Percentiles rank a stretch among this genome's conserved stretches.
Evolutionary conservation across 768 basidiomycete species (phyloP).

Genomic region (Suillus subluteus): DNA sequence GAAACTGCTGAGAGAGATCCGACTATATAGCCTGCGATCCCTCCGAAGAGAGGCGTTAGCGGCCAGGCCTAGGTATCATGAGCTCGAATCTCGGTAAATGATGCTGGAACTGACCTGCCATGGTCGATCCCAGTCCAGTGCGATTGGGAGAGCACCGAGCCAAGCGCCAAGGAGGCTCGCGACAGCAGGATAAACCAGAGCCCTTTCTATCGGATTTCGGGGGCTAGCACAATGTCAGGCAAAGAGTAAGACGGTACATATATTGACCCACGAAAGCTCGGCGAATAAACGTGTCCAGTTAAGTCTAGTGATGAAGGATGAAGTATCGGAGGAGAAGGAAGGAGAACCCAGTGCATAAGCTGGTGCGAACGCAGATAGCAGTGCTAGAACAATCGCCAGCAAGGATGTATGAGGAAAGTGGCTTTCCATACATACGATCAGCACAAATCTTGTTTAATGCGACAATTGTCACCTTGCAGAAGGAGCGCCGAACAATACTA

Average conservation of each 20-base stretch:
- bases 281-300: constrained; percentile 82
- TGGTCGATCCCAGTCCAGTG: constrained; percentile 95
- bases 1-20: constrained; percentile 60
- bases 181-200: constrained; percentile 76
- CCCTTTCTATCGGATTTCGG: constrained; percentile 72
- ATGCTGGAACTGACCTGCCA: constrained; percentile 77
- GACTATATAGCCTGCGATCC: constrained; percentile 66
- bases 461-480: constrained; percentile 51
- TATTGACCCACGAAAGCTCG: constrained; percentile 70
- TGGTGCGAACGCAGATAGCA: constrained; percentile 68
- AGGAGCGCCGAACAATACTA: constrained; percentile 80
- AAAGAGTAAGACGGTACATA: neutral
- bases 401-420: constrained; percentile 63
- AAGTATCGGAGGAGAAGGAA: constrained; percentile 43
- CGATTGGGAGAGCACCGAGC: constrained; percentile 82
- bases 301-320: constrained; percentile 57
- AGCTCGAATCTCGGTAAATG: neutral
- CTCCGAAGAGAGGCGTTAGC: constrained; percentile 73
- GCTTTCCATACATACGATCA: constrained; percentile 35
- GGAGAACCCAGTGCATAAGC: constrained; percentile 72
- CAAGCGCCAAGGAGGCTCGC: constrained; percentile 78
- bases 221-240: constrained; percentile 38
- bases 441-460: neutral
- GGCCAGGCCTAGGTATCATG: constrained; percentile 69
- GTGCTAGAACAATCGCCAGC: constrained; percentile 67